Percentiles rank a stretch among this genome's conserved stretches.
Evolutionary conservation across 1,284 basidiomycete genomes (phyloP).

Genomic region (Schizophyllum amplum): DNA sequence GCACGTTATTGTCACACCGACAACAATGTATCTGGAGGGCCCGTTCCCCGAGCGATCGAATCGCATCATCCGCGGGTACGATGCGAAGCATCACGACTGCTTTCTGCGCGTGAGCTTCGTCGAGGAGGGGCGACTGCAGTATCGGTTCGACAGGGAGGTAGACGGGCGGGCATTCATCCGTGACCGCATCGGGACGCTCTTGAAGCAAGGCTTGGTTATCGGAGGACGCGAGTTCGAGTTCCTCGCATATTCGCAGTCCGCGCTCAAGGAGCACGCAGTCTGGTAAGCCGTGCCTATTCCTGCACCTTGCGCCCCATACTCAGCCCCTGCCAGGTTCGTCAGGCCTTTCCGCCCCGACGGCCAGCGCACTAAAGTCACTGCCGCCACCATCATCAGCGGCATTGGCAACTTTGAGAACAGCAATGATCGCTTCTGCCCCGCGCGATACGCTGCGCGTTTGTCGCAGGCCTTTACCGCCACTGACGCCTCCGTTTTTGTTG

Average conservation of each 20-base stretch:
- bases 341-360: slow-evolving; percentile 34
- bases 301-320: slow-evolving; percentile 8
- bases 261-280: slow-evolving; percentile 43
- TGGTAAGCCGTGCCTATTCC: slow-evolving; percentile 35
- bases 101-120: slow-evolving; percentile 50
- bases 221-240: slow-evolving; percentile 29
- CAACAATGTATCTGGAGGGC: slow-evolving; percentile 47
- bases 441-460: slow-evolving; percentile 62
- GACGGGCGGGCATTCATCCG: slow-evolving; percentile 23
- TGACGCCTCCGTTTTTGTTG: slow-evolving; percentile 44
- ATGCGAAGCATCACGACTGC: slow-evolving; percentile 33
- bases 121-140: slow-evolving; percentile 22
- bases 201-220: slow-evolving; percentile 21
- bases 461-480: slow-evolving; percentile 71
- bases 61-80: slow-evolving; percentile 48
- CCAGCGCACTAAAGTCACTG: slow-evolving; percentile 25
- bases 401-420: slow-evolving; percentile 44
- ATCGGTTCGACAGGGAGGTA: slow-evolving; percentile 25
- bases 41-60: slow-evolving; percentile 62
- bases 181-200: slow-evolving; percentile 21
- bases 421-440: slow-evolving; percentile 49
- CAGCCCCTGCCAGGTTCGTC: slow-evolving; percentile 29
- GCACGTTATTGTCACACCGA: slow-evolving; percentile 54
- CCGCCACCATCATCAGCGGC: slow-evolving; percentile 38
- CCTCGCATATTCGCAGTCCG: slow-evolving; percentile 39